These are phyloP conservation scores for Eucalyptus melliodora DNA, from an alignment of 345 rosid species.

Conservation along the genomic window DNA sequence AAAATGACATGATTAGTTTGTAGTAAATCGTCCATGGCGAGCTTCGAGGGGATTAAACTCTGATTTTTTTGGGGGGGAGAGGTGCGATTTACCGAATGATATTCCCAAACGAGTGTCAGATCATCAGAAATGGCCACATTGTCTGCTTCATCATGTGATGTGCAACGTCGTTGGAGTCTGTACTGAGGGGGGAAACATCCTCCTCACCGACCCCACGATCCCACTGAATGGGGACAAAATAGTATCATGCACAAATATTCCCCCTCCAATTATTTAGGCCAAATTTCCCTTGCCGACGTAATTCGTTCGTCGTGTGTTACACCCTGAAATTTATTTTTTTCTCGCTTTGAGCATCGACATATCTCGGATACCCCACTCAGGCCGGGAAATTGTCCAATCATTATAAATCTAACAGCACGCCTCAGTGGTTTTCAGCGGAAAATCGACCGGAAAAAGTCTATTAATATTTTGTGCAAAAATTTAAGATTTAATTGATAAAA, in stretches of 20 bases:
- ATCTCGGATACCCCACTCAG: background rate
- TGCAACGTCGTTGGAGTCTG: background rate
- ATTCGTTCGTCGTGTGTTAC: background rate
- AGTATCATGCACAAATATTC: background rate
- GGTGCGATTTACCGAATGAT: background rate
- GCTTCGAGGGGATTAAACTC: background rate
- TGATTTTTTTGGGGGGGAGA: background rate
- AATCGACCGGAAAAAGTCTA: background rate
- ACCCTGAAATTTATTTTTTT: too few species aligned
- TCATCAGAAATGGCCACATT: background rate
- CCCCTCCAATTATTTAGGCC: background rate
- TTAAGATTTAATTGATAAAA: fast-evolving
- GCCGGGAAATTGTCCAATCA: background rate
- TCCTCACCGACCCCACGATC: background rate
- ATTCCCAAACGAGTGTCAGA: background rate
- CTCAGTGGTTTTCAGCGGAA: background rate
- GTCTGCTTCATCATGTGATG: background rate
- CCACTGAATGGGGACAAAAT: background rate
- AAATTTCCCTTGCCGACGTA: background rate
- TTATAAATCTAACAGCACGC: background rate
- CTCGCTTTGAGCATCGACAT: background rate
- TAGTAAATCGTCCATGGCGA: too few species aligned
- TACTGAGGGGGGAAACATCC: background rate
- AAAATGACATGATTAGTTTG: background rate
- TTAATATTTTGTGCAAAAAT: background rate